These are phyloP conservation scores for Penicillium sclerotigenum DNA, from an alignment of 2,329 filamentous ascomycete genomes.

Conservation along the genomic window DNA sequence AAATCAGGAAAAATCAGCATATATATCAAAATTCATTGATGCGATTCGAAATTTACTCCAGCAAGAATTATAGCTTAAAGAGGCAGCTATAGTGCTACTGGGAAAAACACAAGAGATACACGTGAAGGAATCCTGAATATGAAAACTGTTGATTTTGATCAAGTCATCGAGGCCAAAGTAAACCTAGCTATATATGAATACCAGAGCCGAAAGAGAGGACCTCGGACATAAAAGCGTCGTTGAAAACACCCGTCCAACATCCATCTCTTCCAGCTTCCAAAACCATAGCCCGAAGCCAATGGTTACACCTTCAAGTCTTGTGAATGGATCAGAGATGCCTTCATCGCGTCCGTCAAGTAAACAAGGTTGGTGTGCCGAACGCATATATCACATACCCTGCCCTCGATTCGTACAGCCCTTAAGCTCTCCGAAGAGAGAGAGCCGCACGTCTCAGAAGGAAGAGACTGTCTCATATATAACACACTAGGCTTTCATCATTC, in stretches of 20 bases:
- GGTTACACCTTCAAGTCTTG: conserved; percentile 50
- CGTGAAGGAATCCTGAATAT: neutral
- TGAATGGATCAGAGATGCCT: conserved; percentile 83
- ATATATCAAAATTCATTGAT: neutral
- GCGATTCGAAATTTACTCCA: neutral
- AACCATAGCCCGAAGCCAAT: conserved; percentile 13
- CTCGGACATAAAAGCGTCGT: neutral
- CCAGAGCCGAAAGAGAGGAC: neutral
- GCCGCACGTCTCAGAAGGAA: conserved; percentile 64
- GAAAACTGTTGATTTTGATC: neutral
- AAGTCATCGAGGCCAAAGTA: neutral
- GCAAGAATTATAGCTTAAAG: too few species aligned
- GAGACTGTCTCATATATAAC: conserved; percentile 77
- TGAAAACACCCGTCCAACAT: conserved; percentile 9
- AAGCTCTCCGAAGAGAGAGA: conserved; percentile 76
- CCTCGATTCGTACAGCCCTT: conserved; percentile 73
- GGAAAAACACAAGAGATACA: neutral
- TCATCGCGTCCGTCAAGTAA: conserved; percentile 90
- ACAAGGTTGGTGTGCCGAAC: conserved; percentile 99
- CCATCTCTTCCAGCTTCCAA: neutral
- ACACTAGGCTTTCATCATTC: conserved; percentile 99
- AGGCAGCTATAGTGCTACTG: too few species aligned
- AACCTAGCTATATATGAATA: neutral
- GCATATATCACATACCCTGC: conserved; percentile 87
- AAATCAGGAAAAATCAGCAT: neutral